Evolutionary conservation across 306 rosid genomes (phyloP).

Genomic region (Rosa chinensis): DNA sequence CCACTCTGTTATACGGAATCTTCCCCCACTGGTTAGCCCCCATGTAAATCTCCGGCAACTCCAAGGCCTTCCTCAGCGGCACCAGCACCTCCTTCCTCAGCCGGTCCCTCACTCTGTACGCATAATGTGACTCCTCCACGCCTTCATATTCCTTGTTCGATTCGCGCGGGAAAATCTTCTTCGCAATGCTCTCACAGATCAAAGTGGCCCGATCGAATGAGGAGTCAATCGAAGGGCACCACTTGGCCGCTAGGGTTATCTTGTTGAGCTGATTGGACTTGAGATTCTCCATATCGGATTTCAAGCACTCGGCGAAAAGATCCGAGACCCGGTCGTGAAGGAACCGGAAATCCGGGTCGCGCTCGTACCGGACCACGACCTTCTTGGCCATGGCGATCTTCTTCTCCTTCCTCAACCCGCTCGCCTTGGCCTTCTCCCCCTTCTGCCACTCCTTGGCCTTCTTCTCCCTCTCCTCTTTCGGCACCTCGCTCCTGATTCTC

Average conservation of each 20-base stretch:
- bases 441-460: conserved; percentile 14
- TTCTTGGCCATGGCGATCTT: conserved; percentile 55
- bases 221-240: conserved; percentile 76
- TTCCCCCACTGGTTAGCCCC: conserved; percentile 53
- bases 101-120: conserved; percentile 62
- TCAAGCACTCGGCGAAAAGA: conserved; percentile 50
- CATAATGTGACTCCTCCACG: conserved; percentile 63
- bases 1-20: conserved; percentile 61
- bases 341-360: conserved; percentile 35
- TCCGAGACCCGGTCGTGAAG: conserved; percentile 53
- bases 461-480: not conserved
- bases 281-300: conserved; percentile 44
- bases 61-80: conserved; percentile 54
- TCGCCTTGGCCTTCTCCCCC: conserved; percentile 39
- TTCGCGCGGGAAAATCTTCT: conserved; percentile 55
- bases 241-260: conserved; percentile 62
- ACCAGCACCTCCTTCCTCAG: conserved; percentile 60
- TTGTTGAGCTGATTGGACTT: conserved; percentile 20
- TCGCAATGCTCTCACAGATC: conserved; percentile 58
- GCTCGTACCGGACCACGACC: conserved; percentile 32
- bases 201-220: conserved; percentile 58
- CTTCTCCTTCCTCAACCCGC: conserved; percentile 36
- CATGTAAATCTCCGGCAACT: conserved; percentile 67
- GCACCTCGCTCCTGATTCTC: not conserved
- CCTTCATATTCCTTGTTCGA: conserved; percentile 45